Evolutionary conservation across 257 asterid species (phyloP).

Genomic region (Solanum habrochaites): DNA sequence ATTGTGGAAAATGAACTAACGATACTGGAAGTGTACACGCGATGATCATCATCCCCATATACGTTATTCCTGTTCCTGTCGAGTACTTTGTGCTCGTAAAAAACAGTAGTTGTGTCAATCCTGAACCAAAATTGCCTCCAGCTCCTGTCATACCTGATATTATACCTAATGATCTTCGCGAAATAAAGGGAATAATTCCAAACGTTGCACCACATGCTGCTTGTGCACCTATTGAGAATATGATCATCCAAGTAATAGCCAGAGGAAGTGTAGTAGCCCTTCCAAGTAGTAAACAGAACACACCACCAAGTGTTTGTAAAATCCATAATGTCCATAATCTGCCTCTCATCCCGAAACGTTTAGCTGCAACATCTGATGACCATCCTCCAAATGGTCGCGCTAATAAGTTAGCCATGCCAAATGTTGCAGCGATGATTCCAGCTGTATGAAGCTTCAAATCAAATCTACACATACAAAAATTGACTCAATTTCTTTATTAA

Average conservation of each 20-base stretch:
- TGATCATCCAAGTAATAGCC: conserved; percentile 34
- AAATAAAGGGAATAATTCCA: conserved; percentile 22
- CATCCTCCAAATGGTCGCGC: conserved; percentile 50
- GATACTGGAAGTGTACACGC: conserved; percentile 14
- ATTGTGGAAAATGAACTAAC: conserved; percentile 16
- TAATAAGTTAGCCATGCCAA: conserved; percentile 43
- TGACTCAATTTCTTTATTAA: not conserved
- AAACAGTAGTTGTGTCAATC: conserved; percentile 16
- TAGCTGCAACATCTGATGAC: conserved; percentile 27
- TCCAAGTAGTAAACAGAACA: conserved; percentile 34
- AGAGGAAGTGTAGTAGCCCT: conserved; percentile 23
- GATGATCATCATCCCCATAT: conserved; percentile 22
- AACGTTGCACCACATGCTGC: conserved; percentile 18
- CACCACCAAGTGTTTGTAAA: conserved; percentile 44
- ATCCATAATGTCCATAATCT: conserved; percentile 45
- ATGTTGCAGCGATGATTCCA: conserved; percentile 44
- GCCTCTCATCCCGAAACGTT: conserved; percentile 49
- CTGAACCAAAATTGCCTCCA: conserved; percentile 22
- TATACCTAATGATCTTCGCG: conserved; percentile 14
- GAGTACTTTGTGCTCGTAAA: conserved; percentile 11
- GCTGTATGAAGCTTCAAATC: conserved; percentile 44
- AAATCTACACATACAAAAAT: conserved; percentile 13
- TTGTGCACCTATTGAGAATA: conserved; percentile 38
- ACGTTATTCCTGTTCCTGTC: conserved; percentile 3
- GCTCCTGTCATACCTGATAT: conserved; percentile 22